A percentile compares a stretch with the other conserved stretches of the same genome.
Conservation (phyloP, 2,329 filamentous ascomycete species). For the Alternaria dauci region DNA sequence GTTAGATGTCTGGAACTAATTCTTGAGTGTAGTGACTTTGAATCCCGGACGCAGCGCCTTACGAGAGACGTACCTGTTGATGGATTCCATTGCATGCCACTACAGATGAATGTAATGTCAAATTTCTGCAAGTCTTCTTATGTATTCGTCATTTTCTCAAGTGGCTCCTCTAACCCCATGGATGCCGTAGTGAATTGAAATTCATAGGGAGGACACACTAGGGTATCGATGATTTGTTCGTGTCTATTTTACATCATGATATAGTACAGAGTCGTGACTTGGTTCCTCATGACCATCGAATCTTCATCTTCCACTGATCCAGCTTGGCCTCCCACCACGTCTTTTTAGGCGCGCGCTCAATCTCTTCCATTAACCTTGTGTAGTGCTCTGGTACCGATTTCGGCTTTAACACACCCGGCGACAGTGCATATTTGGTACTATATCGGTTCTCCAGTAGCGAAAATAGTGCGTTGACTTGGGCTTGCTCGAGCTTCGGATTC, state of each 20-base stretch:
- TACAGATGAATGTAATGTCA: too few species aligned
- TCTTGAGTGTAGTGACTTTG: too few species aligned
- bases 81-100: too few species aligned
- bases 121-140: too few species aligned
- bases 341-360: conserved; percentile 46
- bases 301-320: conserved; percentile 51
- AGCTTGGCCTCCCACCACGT: conserved; percentile 47
- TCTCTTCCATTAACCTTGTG: conserved; percentile 46
- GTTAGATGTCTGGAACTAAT: not conserved
- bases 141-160: too few species aligned
- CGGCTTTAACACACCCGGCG: conserved; percentile 41
- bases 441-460: conserved; percentile 68
- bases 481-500: conserved; percentile 48
- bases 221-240: not conserved
- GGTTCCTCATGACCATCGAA: conserved; percentile 40
- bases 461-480: conserved; percentile 66
- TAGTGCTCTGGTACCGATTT: conserved; percentile 49
- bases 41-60: not conserved
- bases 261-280: conserved; percentile 9
- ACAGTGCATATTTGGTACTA: conserved; percentile 51
- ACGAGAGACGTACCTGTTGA: too few species aligned
- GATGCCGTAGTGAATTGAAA: not conserved
- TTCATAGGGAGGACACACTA: too few species aligned
- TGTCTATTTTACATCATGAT: conserved; percentile 6
- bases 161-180: too few species aligned